Conservation (phyloP, 1,139 yeast species). For the Suhomyces yuchorum region DNA sequence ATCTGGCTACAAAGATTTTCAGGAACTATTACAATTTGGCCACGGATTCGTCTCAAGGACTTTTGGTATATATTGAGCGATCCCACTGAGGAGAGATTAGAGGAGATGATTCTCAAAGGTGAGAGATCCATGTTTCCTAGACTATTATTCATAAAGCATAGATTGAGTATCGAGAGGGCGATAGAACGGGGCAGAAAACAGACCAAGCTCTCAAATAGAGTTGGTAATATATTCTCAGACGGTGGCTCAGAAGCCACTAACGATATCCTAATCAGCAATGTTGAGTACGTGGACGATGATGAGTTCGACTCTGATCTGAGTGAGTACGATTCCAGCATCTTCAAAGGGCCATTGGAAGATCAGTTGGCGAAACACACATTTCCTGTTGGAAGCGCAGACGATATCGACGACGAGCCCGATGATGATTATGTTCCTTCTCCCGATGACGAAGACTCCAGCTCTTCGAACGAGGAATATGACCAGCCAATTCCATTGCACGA, state of each 20-base stretch:
- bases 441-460: conserved; percentile 5
- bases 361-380: conserved; percentile 6
- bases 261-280: conserved; percentile 16
- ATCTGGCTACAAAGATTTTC: conserved; percentile 74
- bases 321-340: conserved; percentile 19
- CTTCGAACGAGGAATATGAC: conserved; percentile 9
- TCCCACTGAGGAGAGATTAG: conserved; percentile 61
- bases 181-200: conserved; percentile 52
- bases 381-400: conserved; percentile 16
- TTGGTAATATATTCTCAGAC: conserved; percentile 12
- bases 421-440: conserved; percentile 17
- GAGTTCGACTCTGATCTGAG: conserved; percentile 23
- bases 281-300: conserved; percentile 22
- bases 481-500: not conserved
- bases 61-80: conserved; percentile 68
- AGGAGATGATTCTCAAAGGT: conserved; percentile 60
- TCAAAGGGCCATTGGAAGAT: conserved; percentile 6
- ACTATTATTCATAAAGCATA: conserved; percentile 61
- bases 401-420: conserved; percentile 17
- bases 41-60: conserved; percentile 60
- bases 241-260: conserved; percentile 8
- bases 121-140: conserved; percentile 69
- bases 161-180: conserved; percentile 64
- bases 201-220: conserved; percentile 21
- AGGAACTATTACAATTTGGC: conserved; percentile 80